Evolutionary conservation across 768 basidiomycete genomes (phyloP), one percentile per base, ranked within the genome.

Genomic region (Suillus tomentosus): DNA sequence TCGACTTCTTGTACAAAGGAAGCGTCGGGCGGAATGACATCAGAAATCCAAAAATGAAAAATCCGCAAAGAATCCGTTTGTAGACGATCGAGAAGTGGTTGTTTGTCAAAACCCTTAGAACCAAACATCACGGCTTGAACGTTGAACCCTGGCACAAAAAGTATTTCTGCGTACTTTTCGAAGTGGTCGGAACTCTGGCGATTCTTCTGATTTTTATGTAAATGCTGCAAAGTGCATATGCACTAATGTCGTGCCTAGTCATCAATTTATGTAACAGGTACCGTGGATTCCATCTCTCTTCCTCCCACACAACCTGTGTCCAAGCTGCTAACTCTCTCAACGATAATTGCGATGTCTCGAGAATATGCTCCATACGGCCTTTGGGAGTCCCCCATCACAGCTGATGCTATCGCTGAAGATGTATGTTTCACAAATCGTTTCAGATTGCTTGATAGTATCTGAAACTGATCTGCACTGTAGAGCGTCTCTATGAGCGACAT

Each of bases 301-400:
- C 55, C 34, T 56, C 54, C 54, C 39, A 24, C 24, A 27, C 39
- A 27, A 5, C 24, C 31, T 31, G 31, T 15, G 40, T 42, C 57
- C 24, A 10, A 27, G 27, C 10, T 19, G 3, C 53, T 9, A 59
- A 31, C 27, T 27, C 14, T 19, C 36, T 19, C 34, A 24, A 19
- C 53, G 31, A 4, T 8, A n/a, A 63, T 34, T 22, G 22, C 42
- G 17, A 62, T 62, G 57, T 42, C 57, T 62, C 27, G 27, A 37
- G 69, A 67, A 17, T 64, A 66, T 2, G 84, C 84, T 5, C 83
- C 87, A 0, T 90, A 81, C 66, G 89, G 87, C 15, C 81, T 79
- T 17, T 90, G 88, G 87, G 73, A 72, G 2, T 86, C 86, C 4
- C 84, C 84, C 2, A 81, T 90, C 64, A 79, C 80, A 1, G 73